Conservation (phyloP, 2,329 filamentous ascomycete genomes). For the Colletotrichum kahawae region DNA sequence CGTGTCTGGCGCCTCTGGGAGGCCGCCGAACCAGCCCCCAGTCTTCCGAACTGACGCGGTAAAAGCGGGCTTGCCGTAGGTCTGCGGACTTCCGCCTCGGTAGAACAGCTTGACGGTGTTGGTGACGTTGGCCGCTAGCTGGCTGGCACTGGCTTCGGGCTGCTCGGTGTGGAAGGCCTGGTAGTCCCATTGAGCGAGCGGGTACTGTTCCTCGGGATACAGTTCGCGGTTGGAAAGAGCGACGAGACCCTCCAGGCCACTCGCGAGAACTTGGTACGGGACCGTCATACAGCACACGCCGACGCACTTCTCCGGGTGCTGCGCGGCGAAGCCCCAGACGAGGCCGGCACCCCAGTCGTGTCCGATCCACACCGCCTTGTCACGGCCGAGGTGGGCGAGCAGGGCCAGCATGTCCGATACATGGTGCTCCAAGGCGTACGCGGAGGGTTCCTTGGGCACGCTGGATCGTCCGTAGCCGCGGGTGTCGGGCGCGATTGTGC, state of each 20-base stretch:
- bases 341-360: slow-evolving; percentile 46
- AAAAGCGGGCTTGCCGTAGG: slow-evolving; percentile 2
- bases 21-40: slow-evolving; percentile 24
- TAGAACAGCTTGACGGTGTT: slow-evolving; percentile 21
- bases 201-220: slow-evolving; percentile 48
- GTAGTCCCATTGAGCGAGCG: slow-evolving; percentile 37
- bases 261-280: slow-evolving; percentile 45
- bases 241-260: slow-evolving; percentile 40
- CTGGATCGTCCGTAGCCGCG: slow-evolving; percentile 42
- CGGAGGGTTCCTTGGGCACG: slow-evolving; percentile 28
- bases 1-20: background rate
- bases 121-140: slow-evolving; percentile 23
- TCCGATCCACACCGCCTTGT: slow-evolving; percentile 50
- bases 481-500: slow-evolving; percentile 35
- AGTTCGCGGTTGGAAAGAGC: slow-evolving; percentile 44
- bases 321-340: slow-evolving; percentile 30
- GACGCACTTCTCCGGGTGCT: slow-evolving; percentile 29
- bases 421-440: slow-evolving; percentile 36
- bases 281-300: slow-evolving; percentile 36
- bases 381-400: slow-evolving; percentile 32
- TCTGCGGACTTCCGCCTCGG: background rate
- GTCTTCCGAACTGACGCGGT: slow-evolving; percentile 2
- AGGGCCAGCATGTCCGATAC: slow-evolving; percentile 38
- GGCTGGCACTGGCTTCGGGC: slow-evolving; percentile 25
- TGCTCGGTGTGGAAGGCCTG: slow-evolving; percentile 29